These are phyloP conservation scores for Candida sp. DNA, from an alignment of 1,139 yeast genomes.

Conservation along the genomic window DNA sequence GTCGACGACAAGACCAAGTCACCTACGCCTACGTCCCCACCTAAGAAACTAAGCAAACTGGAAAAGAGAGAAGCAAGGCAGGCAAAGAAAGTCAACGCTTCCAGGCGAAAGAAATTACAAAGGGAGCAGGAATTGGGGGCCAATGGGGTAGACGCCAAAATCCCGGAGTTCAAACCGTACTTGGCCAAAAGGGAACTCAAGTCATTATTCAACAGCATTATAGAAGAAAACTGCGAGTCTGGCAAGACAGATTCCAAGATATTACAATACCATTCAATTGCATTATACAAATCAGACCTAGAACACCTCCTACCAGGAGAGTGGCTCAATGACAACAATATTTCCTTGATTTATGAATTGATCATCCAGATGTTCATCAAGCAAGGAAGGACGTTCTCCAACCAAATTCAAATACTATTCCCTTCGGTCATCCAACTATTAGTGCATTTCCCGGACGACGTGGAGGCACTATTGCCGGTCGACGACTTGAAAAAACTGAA, in stretches of 20 bases:
- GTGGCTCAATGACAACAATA: slow-evolving; percentile 78
- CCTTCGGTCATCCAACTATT: slow-evolving; percentile 47
- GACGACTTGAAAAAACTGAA: slow-evolving; percentile 37
- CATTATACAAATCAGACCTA: slow-evolving; percentile 42
- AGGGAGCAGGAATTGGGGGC: slow-evolving; percentile 18
- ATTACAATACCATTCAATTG: slow-evolving; percentile 45
- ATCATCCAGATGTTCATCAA: slow-evolving; percentile 29
- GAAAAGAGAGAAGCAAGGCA: slow-evolving; percentile 34
- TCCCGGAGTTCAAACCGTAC: slow-evolving; percentile 20
- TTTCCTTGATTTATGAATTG: slow-evolving; percentile 65
- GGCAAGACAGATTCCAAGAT: slow-evolving; percentile 26
- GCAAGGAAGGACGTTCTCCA: slow-evolving; percentile 15
- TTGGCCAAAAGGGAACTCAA: slow-evolving; percentile 27
- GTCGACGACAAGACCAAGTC: background rate
- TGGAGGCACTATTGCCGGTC: slow-evolving; percentile 32
- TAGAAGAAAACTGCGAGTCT: slow-evolving; percentile 15
- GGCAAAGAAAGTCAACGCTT: slow-evolving; percentile 31
- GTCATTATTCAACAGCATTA: slow-evolving; percentile 14
- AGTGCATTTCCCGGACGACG: slow-evolving; percentile 38
- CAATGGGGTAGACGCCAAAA: background rate
- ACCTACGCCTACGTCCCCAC: slow-evolving; percentile 1
- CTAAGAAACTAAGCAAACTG: slow-evolving; percentile 25
- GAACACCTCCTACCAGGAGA: slow-evolving; percentile 53
- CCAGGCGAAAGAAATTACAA: slow-evolving; percentile 22
- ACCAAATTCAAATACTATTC: slow-evolving; percentile 35